Base-by-base conservation (phyloP, 495 filamentous ascomycete species). In the Parathielavia hyrcaniae region DNA sequence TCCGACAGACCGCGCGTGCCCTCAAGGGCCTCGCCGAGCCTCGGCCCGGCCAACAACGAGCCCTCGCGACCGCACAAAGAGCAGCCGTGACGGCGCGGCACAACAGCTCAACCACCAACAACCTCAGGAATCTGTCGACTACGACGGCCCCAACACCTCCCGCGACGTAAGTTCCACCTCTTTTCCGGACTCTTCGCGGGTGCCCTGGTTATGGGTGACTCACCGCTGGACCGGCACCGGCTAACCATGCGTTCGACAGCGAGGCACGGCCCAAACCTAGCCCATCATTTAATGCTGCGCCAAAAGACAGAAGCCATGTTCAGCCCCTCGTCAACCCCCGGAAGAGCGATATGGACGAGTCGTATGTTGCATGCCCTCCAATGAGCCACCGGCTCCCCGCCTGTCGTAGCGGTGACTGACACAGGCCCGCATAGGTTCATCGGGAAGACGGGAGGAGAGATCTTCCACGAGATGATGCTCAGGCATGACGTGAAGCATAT, bases 381-480 rank as follows among this genome's bases (percentile, higher is more conserved):
- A 23, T 60, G 8, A 30, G 13, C 40, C 49, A 12, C 40, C 30
- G 12, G 11, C 12, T 12, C 36, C n/a, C n/a, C 49, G 35, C 20
- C 22, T 14, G 49, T n/a, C 49, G 2, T 56, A n/a, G 50, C 39
- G 26, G 36, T 63, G 52, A 60, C 70, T 73, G 55, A 70, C 66
- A 59, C 36, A 16, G 4, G n/a, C 47, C 58, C 17, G 48, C 10
- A 64, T 60, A 88, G 89, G 53, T 96, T 98, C 76, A 88, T 97
- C 69, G 95, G 95, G 35, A 88, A 90, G 78, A 95, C 81, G 50
- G 95, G 95, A 71, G 93, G 93, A 67, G 86, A 96, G 69, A 97
- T 98, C 60, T 96, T 98, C 78, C 91, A 98, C 67, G 91, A 98
- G 74, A 97, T 98, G 93, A 96, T 98, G 90, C 81, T 91, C 41